Base-by-base conservation (phyloP, 768 basidiomycete species). In the Nevesoporus exiguus region DNA sequence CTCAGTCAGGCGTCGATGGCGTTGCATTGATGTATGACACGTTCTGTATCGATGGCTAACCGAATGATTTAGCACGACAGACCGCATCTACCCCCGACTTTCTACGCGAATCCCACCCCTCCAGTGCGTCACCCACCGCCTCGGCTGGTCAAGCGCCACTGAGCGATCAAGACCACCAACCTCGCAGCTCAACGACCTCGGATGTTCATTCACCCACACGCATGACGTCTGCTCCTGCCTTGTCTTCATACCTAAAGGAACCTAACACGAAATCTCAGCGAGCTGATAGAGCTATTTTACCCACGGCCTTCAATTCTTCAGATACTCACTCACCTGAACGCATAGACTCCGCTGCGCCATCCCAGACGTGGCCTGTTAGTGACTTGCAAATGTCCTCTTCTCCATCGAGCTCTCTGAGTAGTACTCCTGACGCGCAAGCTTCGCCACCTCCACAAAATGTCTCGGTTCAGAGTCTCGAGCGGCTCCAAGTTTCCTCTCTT, bases 81-180 rank as follows among this genome's bases (percentile, higher is more conserved):
- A 58, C 43, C 7, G 14, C 47, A 21, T 48, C 42, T 40, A 33
- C 53, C 13, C 8, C 50, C 15, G 52, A 57, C 14, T 47, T 44
- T 27, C 0, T 34, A 19, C 29, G 17, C 7, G 43, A 49, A 7
- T 6, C 44, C 31, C 41, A 46, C 8, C n/a, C 14, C n/a, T 24
- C 34, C 31, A 14, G 8, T 17, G 22, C n/a, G 36, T 25, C 41
- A 2, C 29, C 33, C n/a, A 3, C 29, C 8, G 5, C 3, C 5
- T 19, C 25, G 13, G 22, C 41, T 21, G n/a, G 27, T 21, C 45
- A 22, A 36, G 31, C 29, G 4, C 29, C 31, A 5, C 41, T 2
- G 25, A 6, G 41, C 7, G 42, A 53, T 43, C 21, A 5, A 7
- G 36, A 13, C 21, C 9, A 22, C 7, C 22, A 47, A 7, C 41